Base-by-base conservation (phyloP, 192 early-diverging fungal species). In the Paraglomus occultum region DNA sequence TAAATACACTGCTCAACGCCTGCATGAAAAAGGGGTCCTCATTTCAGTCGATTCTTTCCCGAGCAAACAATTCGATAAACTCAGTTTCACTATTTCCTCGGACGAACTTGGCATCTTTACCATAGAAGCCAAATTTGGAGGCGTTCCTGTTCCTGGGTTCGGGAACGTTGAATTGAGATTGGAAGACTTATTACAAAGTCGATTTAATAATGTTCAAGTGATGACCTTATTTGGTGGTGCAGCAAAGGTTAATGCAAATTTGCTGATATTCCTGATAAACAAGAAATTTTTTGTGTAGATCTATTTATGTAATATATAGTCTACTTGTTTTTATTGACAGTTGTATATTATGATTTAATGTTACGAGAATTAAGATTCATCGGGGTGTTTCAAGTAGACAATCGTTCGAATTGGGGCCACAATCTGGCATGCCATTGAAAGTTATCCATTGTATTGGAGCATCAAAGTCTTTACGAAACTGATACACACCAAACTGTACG, bases 241-340 rank as follows among this genome's bases (percentile, higher is more conserved):
- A 52, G 90, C 87, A 17, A 95, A 94, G 66, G 92, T 99, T 51
- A 99, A 99, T 79, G 89, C 98, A 43, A 98, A 99, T 72, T 72
- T 99, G 68, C 82, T 99, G 55, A 90, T 97, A 45, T 98, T 89
- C 75, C 77, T 99, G 31, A 89, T 99, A 72, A 99, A 99, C 87
- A 97, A 97, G 77, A 97, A 98, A 89, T 99, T 70, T 49, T 70
- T 70, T 54, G 67, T 70, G 18, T 70, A 48, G 59, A 54, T 64
- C 44, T 31, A 31, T 31, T 31, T 31, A 3, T 31, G 3, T 31
- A 31, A 31, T 31, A 31, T 31, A 31, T 31, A 31, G 31, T 31
- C 31, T 31, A 31, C 31, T 31, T 31, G 3, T 31, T 31, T 31
- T 31, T 31, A 31, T 31, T 31, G 31, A 31, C 3, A 31, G 31